Conservation (phyloP, 257 asterid species). For the Anisodus acutangulus region DNA sequence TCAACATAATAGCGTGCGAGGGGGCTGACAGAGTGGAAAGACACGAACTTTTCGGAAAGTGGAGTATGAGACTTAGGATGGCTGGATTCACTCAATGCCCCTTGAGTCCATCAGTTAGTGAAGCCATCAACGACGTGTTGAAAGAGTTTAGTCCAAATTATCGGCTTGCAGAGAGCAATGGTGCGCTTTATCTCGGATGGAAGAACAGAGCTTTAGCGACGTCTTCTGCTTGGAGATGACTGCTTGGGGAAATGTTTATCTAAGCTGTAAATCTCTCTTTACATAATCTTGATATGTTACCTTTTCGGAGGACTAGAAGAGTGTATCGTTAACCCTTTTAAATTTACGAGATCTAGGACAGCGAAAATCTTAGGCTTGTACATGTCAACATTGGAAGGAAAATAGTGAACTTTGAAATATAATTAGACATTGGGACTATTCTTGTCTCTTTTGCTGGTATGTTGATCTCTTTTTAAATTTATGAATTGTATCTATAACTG, state of each 20-base stretch:
- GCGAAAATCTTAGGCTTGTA: conserved; percentile 10
- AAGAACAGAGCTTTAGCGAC: conserved; percentile 73
- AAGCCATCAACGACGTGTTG: conserved; percentile 56
- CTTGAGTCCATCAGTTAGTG: conserved; percentile 63
- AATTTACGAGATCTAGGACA: conserved; percentile 8
- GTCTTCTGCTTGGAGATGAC: conserved; percentile 79
- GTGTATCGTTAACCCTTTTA: neutral
- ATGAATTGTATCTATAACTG: neutral
- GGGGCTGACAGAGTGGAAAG: conserved; percentile 83
- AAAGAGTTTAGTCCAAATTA: conserved; percentile 66
- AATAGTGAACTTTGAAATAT: conserved; percentile 10
- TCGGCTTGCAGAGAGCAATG: conserved; percentile 56
- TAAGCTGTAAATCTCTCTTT: conserved; percentile 3
- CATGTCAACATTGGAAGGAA: neutral
- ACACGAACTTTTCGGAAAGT: conserved; percentile 85
- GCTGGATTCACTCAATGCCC: conserved; percentile 72
- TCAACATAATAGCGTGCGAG: conserved; percentile 86
- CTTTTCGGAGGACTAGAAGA: neutral
- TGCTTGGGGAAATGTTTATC: neutral
- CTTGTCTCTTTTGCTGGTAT: neutral
- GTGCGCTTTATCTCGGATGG: conserved; percentile 85
- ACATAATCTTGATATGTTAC: neutral
- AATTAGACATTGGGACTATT: neutral
- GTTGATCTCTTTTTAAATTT: neutral
- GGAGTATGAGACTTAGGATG: conserved; percentile 73